Evolutionary conservation across 306 rosid species (phyloP), one percentile per base, ranked within the genome.

Genomic region (Quercus agrifolia): DNA sequence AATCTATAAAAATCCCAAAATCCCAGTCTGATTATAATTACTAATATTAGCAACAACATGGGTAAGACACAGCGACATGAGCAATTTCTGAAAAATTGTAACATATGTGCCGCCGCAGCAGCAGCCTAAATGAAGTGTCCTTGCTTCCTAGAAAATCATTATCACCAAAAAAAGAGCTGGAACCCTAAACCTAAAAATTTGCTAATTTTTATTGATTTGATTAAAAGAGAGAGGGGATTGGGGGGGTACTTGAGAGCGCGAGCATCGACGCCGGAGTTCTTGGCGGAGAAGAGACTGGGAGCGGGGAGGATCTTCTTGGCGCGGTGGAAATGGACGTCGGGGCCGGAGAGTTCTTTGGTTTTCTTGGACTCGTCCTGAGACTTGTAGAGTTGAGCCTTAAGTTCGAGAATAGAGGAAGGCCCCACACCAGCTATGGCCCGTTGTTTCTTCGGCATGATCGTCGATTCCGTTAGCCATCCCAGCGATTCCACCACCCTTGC

Each of bases 371-470:
- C 97, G 83, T 94, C 93, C 77, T 94, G 98, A 58, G 98, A 94
- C 76, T 88, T 77, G 85, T 92, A 94, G 63, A 94, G 97, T 70
- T 94, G 92, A 20, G 99, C 97, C 84, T 92, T 94, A 77, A 92
- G 89, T 71, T 92, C 99, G 89, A 94, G 62, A 77, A 94, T 88
- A 2, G 97, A 94, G 7, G 99, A 92, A 3, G 97, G 91, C 5
- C 99, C 99, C 4, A 94, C 99, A 18, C 97, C 99, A 13, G 78
- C 83, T 17, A 94, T 94, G 77, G 93, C 91, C 15, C 92, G 83
- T 85, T 92, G 99, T 87, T 92, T 94, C 90, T 85, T 92, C 41
- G 99, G 99, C 99, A 94, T 94, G 14, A 94, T 94, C 59, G 99
- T 64, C 5, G 99, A 92, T 71, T 94, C 99, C 85, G 97, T 94